Conservation (phyloP, 2,329 filamentous ascomycete genomes). For the Mycosphaerella sp. region DNA sequence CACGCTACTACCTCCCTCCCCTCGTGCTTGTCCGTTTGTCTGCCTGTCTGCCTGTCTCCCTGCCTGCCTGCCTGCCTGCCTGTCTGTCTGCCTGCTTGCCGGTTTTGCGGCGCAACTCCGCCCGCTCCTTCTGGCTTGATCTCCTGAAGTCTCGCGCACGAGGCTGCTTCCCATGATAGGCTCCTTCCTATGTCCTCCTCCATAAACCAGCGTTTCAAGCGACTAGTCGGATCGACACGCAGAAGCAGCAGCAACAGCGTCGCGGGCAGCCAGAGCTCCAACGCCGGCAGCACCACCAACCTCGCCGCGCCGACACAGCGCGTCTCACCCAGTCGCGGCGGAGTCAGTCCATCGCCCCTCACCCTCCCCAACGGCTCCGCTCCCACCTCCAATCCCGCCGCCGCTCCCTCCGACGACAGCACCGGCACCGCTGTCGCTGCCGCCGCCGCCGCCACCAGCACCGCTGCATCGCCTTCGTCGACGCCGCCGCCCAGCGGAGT, state of each 20-base stretch:
- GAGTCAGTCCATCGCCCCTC: slow-evolving; percentile 19
- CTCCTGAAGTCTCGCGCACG: background rate
- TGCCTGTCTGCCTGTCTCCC: background rate
- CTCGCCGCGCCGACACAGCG: slow-evolving; percentile 27
- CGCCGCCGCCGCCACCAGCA: slow-evolving; percentile 6
- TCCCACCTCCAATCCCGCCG: slow-evolving; percentile 29
- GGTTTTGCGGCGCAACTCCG: background rate
- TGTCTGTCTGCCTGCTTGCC: background rate
- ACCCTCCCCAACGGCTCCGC: slow-evolving; percentile 31
- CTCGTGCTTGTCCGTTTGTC: background rate
- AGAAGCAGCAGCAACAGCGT: slow-evolving; percentile 52
- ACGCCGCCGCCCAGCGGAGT: slow-evolving; percentile 31
- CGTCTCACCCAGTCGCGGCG: slow-evolving; percentile 25
- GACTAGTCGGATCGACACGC: slow-evolving; percentile 75
- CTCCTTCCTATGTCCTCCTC: slow-evolving; percentile 50
- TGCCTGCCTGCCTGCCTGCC: background rate
- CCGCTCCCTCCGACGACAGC: slow-evolving; percentile 37
- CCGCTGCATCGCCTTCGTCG: background rate
- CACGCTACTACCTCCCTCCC: background rate
- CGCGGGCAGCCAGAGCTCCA: slow-evolving; percentile 56
- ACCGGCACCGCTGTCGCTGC: slow-evolving; percentile 6
- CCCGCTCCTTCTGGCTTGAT: slow-evolving; percentile 1
- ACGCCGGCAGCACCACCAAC: slow-evolving; percentile 30
- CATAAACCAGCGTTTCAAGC: slow-evolving; percentile 73
- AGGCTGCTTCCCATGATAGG: slow-evolving; percentile 9